Base-by-base conservation (phyloP, 2,329 filamentous ascomycete species). In the Pseudocercospora eumusae region DNA sequence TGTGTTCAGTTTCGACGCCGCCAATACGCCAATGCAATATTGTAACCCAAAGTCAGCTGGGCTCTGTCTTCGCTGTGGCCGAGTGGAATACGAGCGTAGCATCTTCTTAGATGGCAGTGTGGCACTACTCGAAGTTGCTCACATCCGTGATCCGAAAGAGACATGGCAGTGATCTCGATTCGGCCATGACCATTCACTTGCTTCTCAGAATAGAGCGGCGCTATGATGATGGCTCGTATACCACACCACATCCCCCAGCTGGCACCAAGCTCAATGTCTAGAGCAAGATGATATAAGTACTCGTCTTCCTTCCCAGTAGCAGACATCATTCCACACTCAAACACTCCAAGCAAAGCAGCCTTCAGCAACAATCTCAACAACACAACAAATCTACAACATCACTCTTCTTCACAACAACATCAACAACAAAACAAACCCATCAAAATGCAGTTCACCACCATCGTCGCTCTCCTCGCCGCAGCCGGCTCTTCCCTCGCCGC, bases 401-500 rank as follows among this genome's bases (percentile, higher is more conserved):
- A 23, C 11, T 15, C 28, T 40, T 18, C 31, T 10, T 7, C 27
- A 53, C 49, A 42, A 15, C 28, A 42, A 15, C n/a, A n/a, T n/a
- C 56, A 57, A 25, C 57, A 47, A 40, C 63, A 33, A 60, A 33
- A 55, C 56, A 36, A 6, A 40, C 13, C 40, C 49, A 50, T 66
- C 63, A 67, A 66, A 23, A 67, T 67, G 65, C 63, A 67, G 52
- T 64, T 66, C 65, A 60, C 61, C 47, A 62, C 60, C 61, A 47
- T 64, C 58, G 40, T 66, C 52, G 64, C 65, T 31, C 47, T 63
- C 54, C 20, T 66, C 45, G 60, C 63, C 57, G 40, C 61, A 49
- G 59, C 64, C 52, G 42, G 57, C 64, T 57, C 65, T 18, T 57
- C 65, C 25, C 45, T 64, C 49, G 64, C 65, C 15, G 56, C 57